Evolutionary conservation across 345 rosid genomes (phyloP).

Genomic region (Angophora floribunda): DNA sequence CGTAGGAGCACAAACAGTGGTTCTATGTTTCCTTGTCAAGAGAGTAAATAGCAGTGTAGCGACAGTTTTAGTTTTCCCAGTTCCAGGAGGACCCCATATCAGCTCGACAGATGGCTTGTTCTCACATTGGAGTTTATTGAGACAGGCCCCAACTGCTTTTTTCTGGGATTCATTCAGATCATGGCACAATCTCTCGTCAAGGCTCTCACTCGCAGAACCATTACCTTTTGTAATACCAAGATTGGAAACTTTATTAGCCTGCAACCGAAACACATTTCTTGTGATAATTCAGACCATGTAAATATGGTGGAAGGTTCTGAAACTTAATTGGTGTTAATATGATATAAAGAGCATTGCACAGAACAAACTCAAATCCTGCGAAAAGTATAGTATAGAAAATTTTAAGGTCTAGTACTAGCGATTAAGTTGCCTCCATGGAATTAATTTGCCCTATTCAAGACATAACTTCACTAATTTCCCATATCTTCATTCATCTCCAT

Average conservation of each 20-base stretch:
- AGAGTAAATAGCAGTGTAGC: constrained; percentile 15
- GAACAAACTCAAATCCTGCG: neutral
- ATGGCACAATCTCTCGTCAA: neutral
- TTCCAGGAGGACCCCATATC: constrained; percentile 52
- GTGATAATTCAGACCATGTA: neutral
- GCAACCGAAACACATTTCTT: neutral
- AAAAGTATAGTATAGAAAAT: neutral
- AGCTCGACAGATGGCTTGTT: constrained; percentile 22
- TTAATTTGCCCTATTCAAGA: neutral
- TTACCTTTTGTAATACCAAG: neutral
- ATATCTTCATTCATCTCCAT: neutral
- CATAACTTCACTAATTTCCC: neutral
- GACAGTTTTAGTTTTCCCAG: constrained; percentile 43
- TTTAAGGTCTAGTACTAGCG: neutral
- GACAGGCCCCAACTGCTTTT: constrained; percentile 10
- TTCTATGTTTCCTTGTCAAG: constrained; percentile 21
- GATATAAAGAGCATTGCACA: neutral
- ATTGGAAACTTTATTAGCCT: constrained; percentile 17
- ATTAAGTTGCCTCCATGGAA: neutral
- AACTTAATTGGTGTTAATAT: neutral
- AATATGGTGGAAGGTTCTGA: neutral
- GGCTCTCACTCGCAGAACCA: neutral
- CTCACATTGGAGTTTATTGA: constrained; percentile 3
- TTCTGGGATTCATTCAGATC: constrained; percentile 20
- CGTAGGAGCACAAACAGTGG: constrained; percentile 35